Evolutionary conservation across 2,329 filamentous ascomycete genomes (phyloP).

Genomic region (Penicillium psychrosexuale): DNA sequence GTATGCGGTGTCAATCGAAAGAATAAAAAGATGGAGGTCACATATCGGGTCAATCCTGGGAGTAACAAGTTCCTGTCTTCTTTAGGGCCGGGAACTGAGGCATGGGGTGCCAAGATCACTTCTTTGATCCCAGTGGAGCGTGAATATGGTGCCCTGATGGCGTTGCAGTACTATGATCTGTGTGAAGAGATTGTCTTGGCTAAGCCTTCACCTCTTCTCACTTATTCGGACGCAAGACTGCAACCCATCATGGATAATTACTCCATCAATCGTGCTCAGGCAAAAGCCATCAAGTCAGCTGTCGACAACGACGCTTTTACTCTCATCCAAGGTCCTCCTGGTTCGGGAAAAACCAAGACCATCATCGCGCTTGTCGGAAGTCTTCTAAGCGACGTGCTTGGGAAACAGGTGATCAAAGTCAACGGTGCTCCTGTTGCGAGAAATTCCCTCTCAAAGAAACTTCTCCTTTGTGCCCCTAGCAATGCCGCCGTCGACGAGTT

Average conservation of each 20-base stretch:
- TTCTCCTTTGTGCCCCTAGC: slow-evolving; percentile 95
- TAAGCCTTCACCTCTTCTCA: slow-evolving; percentile 82
- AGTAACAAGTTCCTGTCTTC: slow-evolving; percentile 58
- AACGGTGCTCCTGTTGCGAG: slow-evolving; percentile 34
- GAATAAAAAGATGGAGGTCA: slow-evolving; percentile 75
- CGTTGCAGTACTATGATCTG: slow-evolving; percentile 90
- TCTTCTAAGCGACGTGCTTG: slow-evolving; percentile 63
- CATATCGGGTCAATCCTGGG: slow-evolving; percentile 73
- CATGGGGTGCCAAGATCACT: slow-evolving; percentile 78
- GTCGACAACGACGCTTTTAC: slow-evolving; percentile 97
- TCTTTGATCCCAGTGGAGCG: slow-evolving; percentile 93
- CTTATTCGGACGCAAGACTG: slow-evolving; percentile 72
- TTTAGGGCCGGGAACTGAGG: slow-evolving; percentile 65
- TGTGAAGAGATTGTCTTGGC: slow-evolving; percentile 88
- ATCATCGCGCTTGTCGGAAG: slow-evolving; percentile 95
- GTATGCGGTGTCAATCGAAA: slow-evolving; percentile 78
- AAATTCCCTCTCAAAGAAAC: slow-evolving; percentile 64
- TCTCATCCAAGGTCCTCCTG: slow-evolving; percentile 89
- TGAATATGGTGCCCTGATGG: slow-evolving; percentile 88
- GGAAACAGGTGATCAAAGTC: slow-evolving; percentile 49
- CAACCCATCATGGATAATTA: slow-evolving; percentile 70
- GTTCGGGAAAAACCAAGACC: slow-evolving; percentile 97
- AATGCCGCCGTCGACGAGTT: slow-evolving; percentile 97
- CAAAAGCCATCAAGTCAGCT: slow-evolving; percentile 85
- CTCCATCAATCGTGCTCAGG: slow-evolving; percentile 81